Conservation (phyloP, 768 basidiomycete genomes). For the Leucosporidium yakuticum region DNA sequence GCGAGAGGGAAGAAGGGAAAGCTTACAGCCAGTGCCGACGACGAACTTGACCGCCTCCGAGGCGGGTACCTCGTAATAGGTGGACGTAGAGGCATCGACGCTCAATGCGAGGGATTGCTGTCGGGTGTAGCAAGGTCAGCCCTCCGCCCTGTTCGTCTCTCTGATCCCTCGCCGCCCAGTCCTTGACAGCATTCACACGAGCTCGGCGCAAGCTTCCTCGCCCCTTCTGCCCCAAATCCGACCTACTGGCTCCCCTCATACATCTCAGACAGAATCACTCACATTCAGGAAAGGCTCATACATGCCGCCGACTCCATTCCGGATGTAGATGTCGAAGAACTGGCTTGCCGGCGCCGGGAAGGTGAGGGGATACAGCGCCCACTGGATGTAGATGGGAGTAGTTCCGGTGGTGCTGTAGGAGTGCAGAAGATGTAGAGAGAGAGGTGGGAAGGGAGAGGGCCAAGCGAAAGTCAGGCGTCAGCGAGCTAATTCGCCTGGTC, state of each 20-base stretch:
- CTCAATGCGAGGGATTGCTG: neutral
- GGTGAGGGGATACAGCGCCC: neutral
- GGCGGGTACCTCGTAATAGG: conserved; percentile 9
- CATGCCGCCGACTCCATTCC: conserved; percentile 16
- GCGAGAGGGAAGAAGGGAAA: neutral
- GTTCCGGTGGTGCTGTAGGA: neutral
- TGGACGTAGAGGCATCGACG: neutral
- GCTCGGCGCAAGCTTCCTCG: neutral
- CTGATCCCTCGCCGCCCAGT: too few species aligned
- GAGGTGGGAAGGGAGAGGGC: neutral
- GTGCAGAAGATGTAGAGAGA: neutral
- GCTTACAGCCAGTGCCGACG: conserved; percentile 15
- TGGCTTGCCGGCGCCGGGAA: neutral
- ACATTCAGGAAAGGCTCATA: conserved; percentile 19
- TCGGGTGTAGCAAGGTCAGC: neutral
- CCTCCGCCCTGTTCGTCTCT: too few species aligned
- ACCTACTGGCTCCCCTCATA: neutral
- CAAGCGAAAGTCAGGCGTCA: neutral
- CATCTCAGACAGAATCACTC: neutral
- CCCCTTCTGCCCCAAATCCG: too few species aligned
- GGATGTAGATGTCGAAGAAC: conserved; percentile 21
- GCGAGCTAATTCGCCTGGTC: too few species aligned
- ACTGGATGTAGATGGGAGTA: neutral
- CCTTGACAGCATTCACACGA: neutral
- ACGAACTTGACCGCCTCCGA: conserved; percentile 1